Percentiles rank a stretch among this genome's conserved stretches.
Conservation (phyloP, 345 rosid species). For the Rhodomyrtus tomentosa region DNA sequence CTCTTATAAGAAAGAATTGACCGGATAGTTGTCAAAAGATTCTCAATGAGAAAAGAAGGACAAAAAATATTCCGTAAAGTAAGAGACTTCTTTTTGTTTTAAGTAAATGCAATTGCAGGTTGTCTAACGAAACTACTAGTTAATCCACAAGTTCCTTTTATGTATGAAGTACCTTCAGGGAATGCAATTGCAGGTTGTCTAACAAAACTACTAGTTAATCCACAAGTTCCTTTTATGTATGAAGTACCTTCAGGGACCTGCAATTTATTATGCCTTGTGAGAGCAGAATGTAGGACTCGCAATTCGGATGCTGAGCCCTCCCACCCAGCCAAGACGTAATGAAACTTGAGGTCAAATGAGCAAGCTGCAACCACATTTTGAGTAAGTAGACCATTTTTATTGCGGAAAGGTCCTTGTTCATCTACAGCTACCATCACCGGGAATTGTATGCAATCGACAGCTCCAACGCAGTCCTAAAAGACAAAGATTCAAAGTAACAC, state of each 20-base stretch:
- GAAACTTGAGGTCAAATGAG: slow-evolving; percentile 75
- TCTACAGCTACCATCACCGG: slow-evolving; percentile 91
- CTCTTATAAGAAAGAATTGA: not conserved
- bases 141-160: not conserved
- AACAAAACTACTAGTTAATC: not conserved
- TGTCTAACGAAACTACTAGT: not conserved
- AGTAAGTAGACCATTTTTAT: slow-evolving; percentile 59
- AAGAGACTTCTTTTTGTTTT: not conserved
- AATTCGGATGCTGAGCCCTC: slow-evolving; percentile 90
- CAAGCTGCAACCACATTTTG: slow-evolving; percentile 76
- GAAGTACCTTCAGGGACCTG: slow-evolving; percentile 65
- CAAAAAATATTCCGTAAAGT: not conserved
- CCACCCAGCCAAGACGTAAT: slow-evolving; percentile 92
- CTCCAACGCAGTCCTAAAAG: slow-evolving; percentile 70
- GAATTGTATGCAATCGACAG: slow-evolving; percentile 67
- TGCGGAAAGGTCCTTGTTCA: slow-evolving; percentile 87
- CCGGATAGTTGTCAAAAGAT: not conserved
- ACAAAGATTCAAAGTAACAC: not conserved
- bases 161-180: no score
- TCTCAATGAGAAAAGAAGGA: not conserved
- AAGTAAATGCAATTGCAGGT: not conserved
- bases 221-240: not conserved
- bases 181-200: not conserved
- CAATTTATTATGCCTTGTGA: slow-evolving; percentile 56
- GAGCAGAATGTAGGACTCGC: slow-evolving; percentile 63